Evolutionary conservation across 148 eudicot species (phyloP).

Genomic region (Polygonum maritimum): DNA sequence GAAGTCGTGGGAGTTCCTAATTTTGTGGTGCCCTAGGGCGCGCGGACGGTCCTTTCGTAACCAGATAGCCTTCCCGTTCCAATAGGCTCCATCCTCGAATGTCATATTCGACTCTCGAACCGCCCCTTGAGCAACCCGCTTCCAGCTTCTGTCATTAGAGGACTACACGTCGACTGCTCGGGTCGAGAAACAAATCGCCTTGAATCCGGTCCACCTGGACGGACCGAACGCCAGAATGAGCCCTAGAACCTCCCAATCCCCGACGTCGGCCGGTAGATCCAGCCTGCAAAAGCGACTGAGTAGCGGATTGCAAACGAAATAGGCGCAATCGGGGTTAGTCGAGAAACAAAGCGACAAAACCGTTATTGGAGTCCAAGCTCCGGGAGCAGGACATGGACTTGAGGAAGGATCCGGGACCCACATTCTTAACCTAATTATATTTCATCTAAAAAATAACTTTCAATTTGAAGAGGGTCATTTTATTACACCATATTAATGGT

Average conservation of each 20-base stretch:
- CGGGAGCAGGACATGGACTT: background rate
- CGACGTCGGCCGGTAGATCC: background rate
- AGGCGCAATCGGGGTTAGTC: background rate
- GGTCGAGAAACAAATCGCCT: background rate
- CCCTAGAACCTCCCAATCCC: background rate
- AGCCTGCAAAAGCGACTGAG: background rate
- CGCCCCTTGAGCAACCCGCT: background rate
- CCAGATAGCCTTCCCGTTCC: background rate
- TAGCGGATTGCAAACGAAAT: conserved; percentile 3
- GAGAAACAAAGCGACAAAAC: background rate
- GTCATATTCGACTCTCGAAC: background rate
- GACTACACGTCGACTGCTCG: background rate
- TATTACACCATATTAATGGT: too few relatives aligned
- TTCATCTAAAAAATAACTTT: too few relatives aligned
- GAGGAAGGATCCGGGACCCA: too few relatives aligned
- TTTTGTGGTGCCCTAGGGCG: too few relatives aligned
- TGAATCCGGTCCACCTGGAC: conserved; percentile 3
- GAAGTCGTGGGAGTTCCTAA: too few relatives aligned
- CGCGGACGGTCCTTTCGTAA: background rate
- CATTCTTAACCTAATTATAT: too few relatives aligned
- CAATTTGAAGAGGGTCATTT: too few relatives aligned
- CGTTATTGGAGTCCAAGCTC: background rate
- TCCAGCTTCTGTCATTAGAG: background rate
- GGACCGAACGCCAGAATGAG: background rate
- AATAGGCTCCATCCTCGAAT: background rate